These are phyloP conservation scores for Cryptococcus sp. DNA, from an alignment of 1,284 basidiomycete genomes.

Conservation along the genomic window DNA sequence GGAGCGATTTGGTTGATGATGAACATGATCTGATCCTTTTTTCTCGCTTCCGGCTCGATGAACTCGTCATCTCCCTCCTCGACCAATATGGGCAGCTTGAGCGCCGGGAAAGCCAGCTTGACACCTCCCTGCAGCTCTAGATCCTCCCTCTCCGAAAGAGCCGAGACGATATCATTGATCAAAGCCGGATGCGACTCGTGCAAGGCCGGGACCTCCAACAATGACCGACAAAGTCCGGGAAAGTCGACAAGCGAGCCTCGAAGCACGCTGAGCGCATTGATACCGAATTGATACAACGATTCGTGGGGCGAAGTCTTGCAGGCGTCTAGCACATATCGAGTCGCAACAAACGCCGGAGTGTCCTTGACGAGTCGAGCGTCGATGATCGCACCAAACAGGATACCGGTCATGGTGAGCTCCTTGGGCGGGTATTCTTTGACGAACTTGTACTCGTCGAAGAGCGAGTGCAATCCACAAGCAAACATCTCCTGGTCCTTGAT, in stretches of 20 bases:
- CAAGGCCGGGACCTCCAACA: slow-evolving; percentile 81
- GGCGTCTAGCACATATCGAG: slow-evolving; percentile 94
- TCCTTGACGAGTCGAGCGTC: slow-evolving; percentile 90
- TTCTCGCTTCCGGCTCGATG: slow-evolving; percentile 71
- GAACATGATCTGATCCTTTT: slow-evolving; percentile 92
- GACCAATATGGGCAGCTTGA: slow-evolving; percentile 46
- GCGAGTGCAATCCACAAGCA: slow-evolving; percentile 97
- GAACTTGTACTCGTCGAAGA: slow-evolving; percentile 99
- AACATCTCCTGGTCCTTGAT: slow-evolving; percentile 90
- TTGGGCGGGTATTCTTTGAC: slow-evolving; percentile 94
- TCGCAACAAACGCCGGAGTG: slow-evolving; percentile 92
- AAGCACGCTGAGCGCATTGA: slow-evolving; percentile 84
- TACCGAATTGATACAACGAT: slow-evolving; percentile 92
- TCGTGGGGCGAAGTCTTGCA: slow-evolving; percentile 75
- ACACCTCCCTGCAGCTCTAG: slow-evolving; percentile 50
- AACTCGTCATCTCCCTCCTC: slow-evolving; percentile 54
- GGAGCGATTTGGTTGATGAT: slow-evolving; percentile 97
- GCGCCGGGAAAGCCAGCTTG: slow-evolving; percentile 45
- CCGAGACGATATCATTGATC: slow-evolving; percentile 65
- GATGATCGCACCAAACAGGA: slow-evolving; percentile 93
- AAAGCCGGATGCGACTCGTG: slow-evolving; percentile 82
- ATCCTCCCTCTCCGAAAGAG: slow-evolving; percentile 52
- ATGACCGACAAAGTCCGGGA: slow-evolving; percentile 84
- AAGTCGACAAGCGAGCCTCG: slow-evolving; percentile 85
- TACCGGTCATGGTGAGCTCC: slow-evolving; percentile 92